Evolutionary conservation across 352 stramenopile species (phyloP).

Genomic region (Stramenopiles sp.): DNA sequence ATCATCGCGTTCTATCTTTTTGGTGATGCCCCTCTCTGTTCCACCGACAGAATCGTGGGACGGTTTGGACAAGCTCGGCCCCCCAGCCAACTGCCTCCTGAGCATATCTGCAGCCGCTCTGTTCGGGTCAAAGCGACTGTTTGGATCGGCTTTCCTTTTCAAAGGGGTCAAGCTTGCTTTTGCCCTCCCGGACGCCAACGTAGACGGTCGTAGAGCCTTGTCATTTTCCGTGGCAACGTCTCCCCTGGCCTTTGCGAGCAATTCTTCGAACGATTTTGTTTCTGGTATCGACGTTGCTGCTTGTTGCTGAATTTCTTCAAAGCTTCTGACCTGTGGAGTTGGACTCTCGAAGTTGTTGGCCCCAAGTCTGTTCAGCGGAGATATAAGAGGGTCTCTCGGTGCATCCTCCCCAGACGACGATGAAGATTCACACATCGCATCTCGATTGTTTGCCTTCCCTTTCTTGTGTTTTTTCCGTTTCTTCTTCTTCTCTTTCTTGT

Average conservation of each 20-base stretch:
- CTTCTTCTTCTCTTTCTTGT: slow-evolving; percentile 2
- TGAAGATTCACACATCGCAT: background rate
- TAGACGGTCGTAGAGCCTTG: no score
- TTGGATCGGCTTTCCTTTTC: no score
- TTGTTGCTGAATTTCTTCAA: background rate
- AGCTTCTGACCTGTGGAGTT: background rate
- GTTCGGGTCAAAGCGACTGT: background rate
- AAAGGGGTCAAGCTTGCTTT: no score
- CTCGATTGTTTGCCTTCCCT: background rate
- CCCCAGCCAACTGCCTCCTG: background rate
- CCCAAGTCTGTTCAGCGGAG: background rate
- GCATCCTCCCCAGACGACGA: background rate
- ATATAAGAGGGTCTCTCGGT: background rate
- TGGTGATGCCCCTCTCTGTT: no score
- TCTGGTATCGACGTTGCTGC: background rate
- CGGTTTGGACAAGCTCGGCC: background rate
- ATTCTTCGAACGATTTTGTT: slow-evolving; percentile 2
- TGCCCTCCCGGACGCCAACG: no score
- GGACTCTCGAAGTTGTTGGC: background rate
- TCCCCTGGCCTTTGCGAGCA: background rate
- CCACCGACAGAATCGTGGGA: no score
- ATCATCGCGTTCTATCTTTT: background rate
- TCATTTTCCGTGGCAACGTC: no score
- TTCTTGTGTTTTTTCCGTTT: background rate
- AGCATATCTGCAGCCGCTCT: background rate